Evolutionary conservation across 139 green algal species (phyloP).

Genomic region (Pseudopediastrum boryanum): DNA sequence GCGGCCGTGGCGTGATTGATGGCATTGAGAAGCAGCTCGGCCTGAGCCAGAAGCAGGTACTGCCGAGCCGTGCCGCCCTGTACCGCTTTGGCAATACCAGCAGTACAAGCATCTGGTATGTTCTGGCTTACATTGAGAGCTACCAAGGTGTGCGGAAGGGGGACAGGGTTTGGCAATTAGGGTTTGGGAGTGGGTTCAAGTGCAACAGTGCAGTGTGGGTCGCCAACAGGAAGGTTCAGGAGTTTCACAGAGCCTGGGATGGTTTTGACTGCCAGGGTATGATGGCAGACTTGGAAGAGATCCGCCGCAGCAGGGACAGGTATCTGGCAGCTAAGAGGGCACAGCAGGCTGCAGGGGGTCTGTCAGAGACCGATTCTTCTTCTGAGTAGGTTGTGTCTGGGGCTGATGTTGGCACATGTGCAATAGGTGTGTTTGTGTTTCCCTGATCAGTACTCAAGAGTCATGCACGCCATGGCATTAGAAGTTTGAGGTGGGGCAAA

Average conservation of each 20-base stretch:
- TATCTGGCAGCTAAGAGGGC: slow-evolving; percentile 37
- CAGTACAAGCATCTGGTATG: slow-evolving; percentile 44
- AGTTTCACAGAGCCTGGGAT: slow-evolving; percentile 34
- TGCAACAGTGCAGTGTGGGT: slow-evolving; percentile 63
- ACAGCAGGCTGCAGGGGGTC: slow-evolving; percentile 43
- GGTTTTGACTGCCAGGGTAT: slow-evolving; percentile 23
- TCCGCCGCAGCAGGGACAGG: slow-evolving; percentile 14
- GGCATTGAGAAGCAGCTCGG: slow-evolving; percentile 67
- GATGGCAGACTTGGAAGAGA: slow-evolving; percentile 29
- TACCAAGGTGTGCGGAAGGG: slow-evolving; percentile 55
- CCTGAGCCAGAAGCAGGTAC: slow-evolving; percentile 40
- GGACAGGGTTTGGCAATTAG: slow-evolving; percentile 64
- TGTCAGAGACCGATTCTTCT: background rate
- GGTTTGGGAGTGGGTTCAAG: slow-evolving; percentile 69
- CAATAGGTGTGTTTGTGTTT: too few relatives aligned
- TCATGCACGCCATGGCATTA: too few relatives aligned
- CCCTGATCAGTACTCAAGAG: too few relatives aligned
- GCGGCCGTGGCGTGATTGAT: slow-evolving; percentile 70
- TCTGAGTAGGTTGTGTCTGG: too few relatives aligned
- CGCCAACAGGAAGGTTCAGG: slow-evolving; percentile 30
- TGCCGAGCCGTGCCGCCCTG: slow-evolving; percentile 51
- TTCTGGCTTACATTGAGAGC: slow-evolving; percentile 73
- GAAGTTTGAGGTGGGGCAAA: too few relatives aligned
- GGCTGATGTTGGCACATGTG: too few relatives aligned
- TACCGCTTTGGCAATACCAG: slow-evolving; percentile 51